Percentiles rank a stretch among this genome's conserved stretches.
Conservation (phyloP, 2,329 filamentous ascomycete species). For the Biscogniauxia mediterranea region DNA sequence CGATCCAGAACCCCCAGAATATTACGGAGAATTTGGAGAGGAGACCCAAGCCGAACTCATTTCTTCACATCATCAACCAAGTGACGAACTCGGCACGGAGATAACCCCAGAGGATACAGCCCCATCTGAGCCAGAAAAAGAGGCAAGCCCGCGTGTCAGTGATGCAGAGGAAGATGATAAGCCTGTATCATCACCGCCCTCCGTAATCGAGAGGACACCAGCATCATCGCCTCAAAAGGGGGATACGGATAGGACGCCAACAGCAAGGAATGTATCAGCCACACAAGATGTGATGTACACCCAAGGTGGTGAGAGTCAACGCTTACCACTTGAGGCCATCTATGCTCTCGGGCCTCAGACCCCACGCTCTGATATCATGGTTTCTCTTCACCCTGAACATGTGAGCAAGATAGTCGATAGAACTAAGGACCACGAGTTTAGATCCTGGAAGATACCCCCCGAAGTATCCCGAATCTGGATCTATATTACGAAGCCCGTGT, state of each 20-base stretch:
- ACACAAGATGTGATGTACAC: constrained; percentile 23
- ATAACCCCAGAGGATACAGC: constrained; percentile 6
- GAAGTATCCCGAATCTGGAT: constrained; percentile 62
- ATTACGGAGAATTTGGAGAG: constrained; percentile 17
- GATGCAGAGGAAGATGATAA: not conserved
- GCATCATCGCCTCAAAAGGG: constrained; percentile 10
- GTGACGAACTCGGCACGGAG: constrained; percentile 7
- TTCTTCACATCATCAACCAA: constrained; percentile 13
- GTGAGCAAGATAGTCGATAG: constrained; percentile 50
- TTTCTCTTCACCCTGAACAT: constrained; percentile 57
- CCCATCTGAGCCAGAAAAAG: not conserved
- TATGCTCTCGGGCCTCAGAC: constrained; percentile 39
- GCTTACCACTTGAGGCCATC: constrained; percentile 30
- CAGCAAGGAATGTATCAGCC: constrained; percentile 12
- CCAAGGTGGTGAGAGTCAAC: constrained; percentile 33
- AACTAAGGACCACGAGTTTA: constrained; percentile 53
- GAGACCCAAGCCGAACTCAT: constrained; percentile 25
- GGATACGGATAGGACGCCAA: constrained; percentile 9
- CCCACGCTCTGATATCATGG: constrained; percentile 41
- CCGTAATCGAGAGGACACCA: constrained; percentile 14
- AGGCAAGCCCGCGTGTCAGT: not conserved
- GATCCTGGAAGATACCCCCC: constrained; percentile 53
- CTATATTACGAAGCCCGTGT: constrained; percentile 47
- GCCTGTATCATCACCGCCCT: not conserved
- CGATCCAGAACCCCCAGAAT: constrained; percentile 14